Conservation (phyloP, 2,329 filamentous ascomycete species). For the Myriosclerotinia duriaeana region DNA sequence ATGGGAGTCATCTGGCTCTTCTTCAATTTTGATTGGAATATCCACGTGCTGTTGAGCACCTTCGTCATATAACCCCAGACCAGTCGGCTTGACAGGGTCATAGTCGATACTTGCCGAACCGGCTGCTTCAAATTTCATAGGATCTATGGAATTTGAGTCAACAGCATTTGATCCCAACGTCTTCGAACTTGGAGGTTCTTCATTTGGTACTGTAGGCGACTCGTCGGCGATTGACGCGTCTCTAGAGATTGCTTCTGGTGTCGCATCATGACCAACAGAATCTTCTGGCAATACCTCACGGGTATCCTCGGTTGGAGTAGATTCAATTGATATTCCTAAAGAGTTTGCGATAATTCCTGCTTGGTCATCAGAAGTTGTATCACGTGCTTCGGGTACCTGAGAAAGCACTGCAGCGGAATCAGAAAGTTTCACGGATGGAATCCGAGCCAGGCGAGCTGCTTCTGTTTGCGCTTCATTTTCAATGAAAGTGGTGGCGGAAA, state of each 20-base stretch:
- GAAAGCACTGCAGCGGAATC: background rate
- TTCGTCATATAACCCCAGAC: constrained; percentile 6
- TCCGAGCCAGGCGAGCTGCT: constrained; percentile 38
- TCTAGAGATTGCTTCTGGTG: constrained; percentile 22
- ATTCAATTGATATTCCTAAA: constrained; percentile 36
- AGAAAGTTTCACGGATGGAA: constrained; percentile 24
- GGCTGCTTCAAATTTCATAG: background rate
- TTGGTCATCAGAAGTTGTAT: background rate
- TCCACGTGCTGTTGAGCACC: constrained; percentile 9
- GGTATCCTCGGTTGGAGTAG: constrained; percentile 30
- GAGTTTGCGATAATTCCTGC: constrained; percentile 25
- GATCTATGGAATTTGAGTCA: background rate
- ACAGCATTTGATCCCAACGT: background rate
- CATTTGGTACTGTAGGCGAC: background rate
- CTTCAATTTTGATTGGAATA: constrained; percentile 19
- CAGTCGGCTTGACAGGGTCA: background rate
- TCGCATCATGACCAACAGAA: constrained; percentile 23
- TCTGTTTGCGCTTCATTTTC: constrained; percentile 70
- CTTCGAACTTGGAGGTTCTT: background rate
- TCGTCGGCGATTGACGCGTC: background rate
- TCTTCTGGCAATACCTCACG: background rate
- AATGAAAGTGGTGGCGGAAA: constrained; percentile 67
- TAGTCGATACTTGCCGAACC: background rate
- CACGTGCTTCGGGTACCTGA: constrained; percentile 8
- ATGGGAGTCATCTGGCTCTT: background rate